A percentile compares a stretch with the other conserved stretches of the same genome.
These are phyloP conservation scores for Antonospora locustae DNA, from an alignment of 371 early-diverging fungal species.

Conservation along the genomic window DNA sequence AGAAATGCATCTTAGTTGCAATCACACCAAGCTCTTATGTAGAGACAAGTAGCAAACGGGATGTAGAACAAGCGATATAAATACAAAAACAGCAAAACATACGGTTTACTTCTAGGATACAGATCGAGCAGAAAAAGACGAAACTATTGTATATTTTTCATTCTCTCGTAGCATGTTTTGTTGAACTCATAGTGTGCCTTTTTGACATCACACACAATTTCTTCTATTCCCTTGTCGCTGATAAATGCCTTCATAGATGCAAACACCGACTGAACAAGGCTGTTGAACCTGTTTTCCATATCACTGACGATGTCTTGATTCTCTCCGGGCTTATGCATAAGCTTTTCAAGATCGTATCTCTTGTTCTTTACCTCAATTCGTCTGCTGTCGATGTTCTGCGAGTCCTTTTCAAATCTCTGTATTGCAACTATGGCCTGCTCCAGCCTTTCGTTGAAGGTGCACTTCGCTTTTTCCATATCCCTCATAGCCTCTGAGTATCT, in stretches of 20 bases:
- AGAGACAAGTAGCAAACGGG: constrained; percentile 20
- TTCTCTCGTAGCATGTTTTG: constrained; percentile 15
- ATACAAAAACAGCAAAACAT: background rate
- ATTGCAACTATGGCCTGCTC: constrained; percentile 17
- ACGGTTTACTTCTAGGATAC: constrained; percentile 4
- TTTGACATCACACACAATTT: constrained; percentile 19
- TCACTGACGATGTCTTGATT: background rate
- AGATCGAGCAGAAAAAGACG: constrained; percentile 13
- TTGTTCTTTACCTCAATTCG: constrained; percentile 39
- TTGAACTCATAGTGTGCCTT: constrained; percentile 22
- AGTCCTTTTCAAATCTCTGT: constrained; percentile 23
- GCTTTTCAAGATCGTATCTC: constrained; percentile 44
- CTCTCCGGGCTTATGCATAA: constrained; percentile 8
- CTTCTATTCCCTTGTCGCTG: constrained; percentile 26
- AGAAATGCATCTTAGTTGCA: constrained; percentile 6
- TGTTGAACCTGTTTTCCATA: constrained; percentile 16
- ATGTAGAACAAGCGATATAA: constrained; percentile 36
- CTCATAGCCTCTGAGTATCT: constrained; percentile 34
- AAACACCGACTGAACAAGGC: background rate
- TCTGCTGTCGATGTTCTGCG: constrained; percentile 36
- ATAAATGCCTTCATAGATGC: constrained; percentile 36
- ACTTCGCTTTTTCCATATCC: constrained; percentile 30
- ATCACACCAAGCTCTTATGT: constrained; percentile 7
- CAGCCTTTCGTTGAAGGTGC: constrained; percentile 39
- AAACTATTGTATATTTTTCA: constrained; percentile 28